phyloP scores from a whole-genome alignment of 345 rosid genomes.

The Lepidium aucheri region DNA sequence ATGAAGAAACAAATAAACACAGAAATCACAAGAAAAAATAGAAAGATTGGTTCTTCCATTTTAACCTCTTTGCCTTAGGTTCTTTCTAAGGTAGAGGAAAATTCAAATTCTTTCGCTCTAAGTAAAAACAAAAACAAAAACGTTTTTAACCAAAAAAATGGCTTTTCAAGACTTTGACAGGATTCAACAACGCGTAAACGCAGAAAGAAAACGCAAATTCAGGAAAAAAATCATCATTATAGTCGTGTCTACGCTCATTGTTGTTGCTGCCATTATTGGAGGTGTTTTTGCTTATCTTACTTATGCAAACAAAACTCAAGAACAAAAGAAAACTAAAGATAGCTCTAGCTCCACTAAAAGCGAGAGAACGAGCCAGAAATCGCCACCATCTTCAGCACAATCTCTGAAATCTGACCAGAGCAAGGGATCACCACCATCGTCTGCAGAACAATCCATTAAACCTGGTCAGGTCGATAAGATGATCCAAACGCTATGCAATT shows the following conservation, averaged over 20 bases:
- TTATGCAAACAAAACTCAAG: constrained; percentile 14
- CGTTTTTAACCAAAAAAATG: constrained; percentile 30
- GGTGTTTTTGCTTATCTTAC: constrained; percentile 34
- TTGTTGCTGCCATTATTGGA: constrained; percentile 33
- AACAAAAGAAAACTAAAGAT: constrained; percentile 1
- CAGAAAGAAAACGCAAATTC: constrained; percentile 47
- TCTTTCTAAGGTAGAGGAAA: constrained; percentile 47
- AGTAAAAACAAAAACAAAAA: neutral
- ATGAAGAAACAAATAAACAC: neutral
- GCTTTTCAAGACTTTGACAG: constrained; percentile 80
- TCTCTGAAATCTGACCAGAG: constrained; percentile 11
- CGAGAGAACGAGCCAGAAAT: neutral
- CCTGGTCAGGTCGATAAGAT: constrained; percentile 26
- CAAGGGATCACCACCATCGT: constrained; percentile 2
- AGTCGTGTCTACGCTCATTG: constrained; percentile 24
- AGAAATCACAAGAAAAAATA: neutral
- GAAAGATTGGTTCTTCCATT: neutral
- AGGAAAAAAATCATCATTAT: constrained; percentile 38
- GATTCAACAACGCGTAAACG: constrained; percentile 55
- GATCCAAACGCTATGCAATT: constrained; percentile 40
- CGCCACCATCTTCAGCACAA: constrained; percentile 3
- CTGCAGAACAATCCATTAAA: constrained; percentile 10
- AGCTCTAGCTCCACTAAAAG: neutral
- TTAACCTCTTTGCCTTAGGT: constrained; percentile 46
- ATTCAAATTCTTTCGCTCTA: constrained; percentile 25